phyloP scores from a whole-genome alignment of 495 filamentous ascomycete genomes.

The Emericellopsis terricola region DNA sequence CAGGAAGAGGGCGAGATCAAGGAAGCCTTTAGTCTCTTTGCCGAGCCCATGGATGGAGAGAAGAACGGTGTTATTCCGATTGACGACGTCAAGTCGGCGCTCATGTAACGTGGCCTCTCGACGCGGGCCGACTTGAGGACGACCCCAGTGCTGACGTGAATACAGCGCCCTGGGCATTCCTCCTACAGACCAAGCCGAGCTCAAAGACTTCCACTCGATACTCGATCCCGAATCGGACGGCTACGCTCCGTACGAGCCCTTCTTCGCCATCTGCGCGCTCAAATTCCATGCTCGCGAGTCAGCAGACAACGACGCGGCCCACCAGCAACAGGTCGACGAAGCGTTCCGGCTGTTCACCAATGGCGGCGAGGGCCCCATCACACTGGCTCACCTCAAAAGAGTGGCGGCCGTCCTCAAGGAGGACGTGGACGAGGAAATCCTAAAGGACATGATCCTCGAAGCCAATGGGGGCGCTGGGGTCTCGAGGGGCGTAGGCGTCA shows the following conservation, averaged over 20 bases:
- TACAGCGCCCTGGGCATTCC: constrained; percentile 57
- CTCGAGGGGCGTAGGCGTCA: constrained; percentile 49
- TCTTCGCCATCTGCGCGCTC: constrained; percentile 70
- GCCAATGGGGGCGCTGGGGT: constrained; percentile 68
- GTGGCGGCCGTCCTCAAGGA: constrained; percentile 72
- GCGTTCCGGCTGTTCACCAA: constrained; percentile 57
- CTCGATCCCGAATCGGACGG: constrained; percentile 70
- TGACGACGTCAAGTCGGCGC: constrained; percentile 63
- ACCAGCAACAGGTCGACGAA: constrained; percentile 50
- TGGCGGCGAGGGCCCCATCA: constrained; percentile 41
- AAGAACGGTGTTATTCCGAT: constrained; percentile 56
- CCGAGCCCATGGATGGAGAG: constrained; percentile 46
- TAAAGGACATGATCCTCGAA: constrained; percentile 86
- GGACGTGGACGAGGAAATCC: constrained; percentile 56
- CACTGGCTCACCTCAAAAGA: constrained; percentile 51
- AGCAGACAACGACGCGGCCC: constrained; percentile 31
- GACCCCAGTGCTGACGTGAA: neutral
- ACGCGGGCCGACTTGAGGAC: neutral
- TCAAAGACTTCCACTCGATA: constrained; percentile 54
- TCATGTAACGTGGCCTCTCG: constrained; percentile 39
- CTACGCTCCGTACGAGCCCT: constrained; percentile 53
- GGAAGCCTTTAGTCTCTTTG: constrained; percentile 75
- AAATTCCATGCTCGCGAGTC: constrained; percentile 39
- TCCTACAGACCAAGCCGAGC: constrained; percentile 41
- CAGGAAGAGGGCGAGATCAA: constrained; percentile 78